A percentile compares a stretch with the other conserved stretches of the same genome.
These are phyloP conservation scores for Rutstroemia sp. DNA, from an alignment of 2,329 filamentous ascomycete genomes.

Conservation along the genomic window DNA sequence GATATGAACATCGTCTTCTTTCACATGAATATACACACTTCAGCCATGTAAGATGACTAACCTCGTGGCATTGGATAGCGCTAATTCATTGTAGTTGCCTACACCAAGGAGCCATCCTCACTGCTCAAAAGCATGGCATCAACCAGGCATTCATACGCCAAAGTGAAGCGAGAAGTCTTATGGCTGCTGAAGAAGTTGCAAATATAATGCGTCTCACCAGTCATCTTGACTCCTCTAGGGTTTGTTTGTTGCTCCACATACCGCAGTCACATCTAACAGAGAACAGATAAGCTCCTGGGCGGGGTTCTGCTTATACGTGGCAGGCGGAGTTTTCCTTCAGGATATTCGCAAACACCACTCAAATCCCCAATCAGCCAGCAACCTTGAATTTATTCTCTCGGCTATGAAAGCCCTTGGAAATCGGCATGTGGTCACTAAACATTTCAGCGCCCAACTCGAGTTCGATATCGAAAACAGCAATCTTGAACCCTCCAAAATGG, in stretches of 20 bases:
- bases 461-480: constrained; percentile 59
- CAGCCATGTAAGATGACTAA: constrained; percentile 48
- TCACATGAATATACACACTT: constrained; percentile 84
- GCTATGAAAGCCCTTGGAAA: constrained; percentile 72
- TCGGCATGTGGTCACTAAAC: constrained; percentile 68
- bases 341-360: constrained; percentile 45
- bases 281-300: constrained; percentile 67
- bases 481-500: neutral
- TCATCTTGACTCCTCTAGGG: constrained; percentile 53
- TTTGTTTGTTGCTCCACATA: neutral
- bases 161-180: constrained; percentile 66
- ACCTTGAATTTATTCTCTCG: constrained; percentile 67
- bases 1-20: constrained; percentile 71
- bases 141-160: constrained; percentile 57
- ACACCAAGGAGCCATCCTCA: constrained; percentile 82
- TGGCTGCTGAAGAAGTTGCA: constrained; percentile 77
- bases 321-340: constrained; percentile 76
- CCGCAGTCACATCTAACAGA: neutral
- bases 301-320: constrained; percentile 78
- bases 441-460: constrained; percentile 77
- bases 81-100: constrained; percentile 44
- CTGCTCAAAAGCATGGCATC: constrained; percentile 65
- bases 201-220: constrained; percentile 74
- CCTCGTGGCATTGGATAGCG: neutral
- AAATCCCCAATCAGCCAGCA: constrained; percentile 29